Base-by-base conservation (phyloP, 306 rosid species). In the Begonia masoniana region DNA sequence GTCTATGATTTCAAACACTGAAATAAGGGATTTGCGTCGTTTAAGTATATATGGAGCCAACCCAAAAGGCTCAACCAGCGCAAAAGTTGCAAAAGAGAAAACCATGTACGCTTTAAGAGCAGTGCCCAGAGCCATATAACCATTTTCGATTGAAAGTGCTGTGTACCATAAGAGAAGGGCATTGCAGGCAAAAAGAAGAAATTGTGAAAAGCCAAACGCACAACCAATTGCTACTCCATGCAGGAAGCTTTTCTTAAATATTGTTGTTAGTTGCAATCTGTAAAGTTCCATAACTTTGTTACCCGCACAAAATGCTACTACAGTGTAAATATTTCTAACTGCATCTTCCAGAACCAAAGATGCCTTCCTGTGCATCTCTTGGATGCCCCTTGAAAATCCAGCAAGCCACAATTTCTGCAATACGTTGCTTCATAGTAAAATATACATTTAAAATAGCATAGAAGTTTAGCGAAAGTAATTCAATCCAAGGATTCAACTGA, bases 291-390 rank as follows among this genome's bases (percentile, higher is more conserved):
- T 86, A 46, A 92, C 99, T 80, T 92, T 86, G 66, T 86, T 86
- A 71, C 99, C 95, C 54, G 96, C 99, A 77, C 96, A 92, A 73
- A 86, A 92, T 65, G 99, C 95, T 62, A 86, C 99, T 50, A 92
- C 99, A 55, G 99, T 92, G 84, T 92, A 92, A 51, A 92, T 92
- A 69, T 92, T 92, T 79, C 99, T 71, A 66, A 92, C 99, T 53
- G 99, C 96, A 65, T 92, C 99, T 74, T 92, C 99, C 24, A 92
- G 99, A 78, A 92, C 99, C 82, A 92, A 77, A 64, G 99, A 92
- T 54, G 99, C 99, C 68, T 86, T 92, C 69, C 93, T 68, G 73
- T 92, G 99, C 99, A 92, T 92, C 84, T 92, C 99, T 83, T 92
- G 99, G 59, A 92, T 92, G 45, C 99, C 99, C 74, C 94, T 83